Evolutionary conservation across 352 stramenopile species (phyloP).

Genomic region (Globisporangium viniferum): DNA sequence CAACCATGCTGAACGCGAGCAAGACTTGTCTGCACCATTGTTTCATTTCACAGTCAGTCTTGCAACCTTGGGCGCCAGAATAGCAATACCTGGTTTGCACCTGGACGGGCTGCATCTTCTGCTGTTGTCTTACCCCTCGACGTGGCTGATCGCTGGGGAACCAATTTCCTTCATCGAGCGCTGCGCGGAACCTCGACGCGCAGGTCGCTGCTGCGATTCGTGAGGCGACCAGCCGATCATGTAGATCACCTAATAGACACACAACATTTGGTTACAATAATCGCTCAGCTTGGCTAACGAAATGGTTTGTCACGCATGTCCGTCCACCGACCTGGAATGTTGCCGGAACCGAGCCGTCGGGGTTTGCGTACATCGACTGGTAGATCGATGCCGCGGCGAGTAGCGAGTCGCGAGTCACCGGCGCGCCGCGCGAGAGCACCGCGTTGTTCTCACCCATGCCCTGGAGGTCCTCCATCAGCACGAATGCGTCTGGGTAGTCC

Average conservation of each 20-base stretch:
- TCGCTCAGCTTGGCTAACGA: not conserved
- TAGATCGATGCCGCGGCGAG: constrained; percentile 94
- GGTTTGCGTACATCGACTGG: constrained; percentile 89
- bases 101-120: not conserved
- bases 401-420: constrained; percentile 90
- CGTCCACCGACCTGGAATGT: constrained; percentile 83
- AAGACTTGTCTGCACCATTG: not conserved
- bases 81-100: not conserved
- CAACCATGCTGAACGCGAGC: not conserved
- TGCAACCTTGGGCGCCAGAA: not conserved
- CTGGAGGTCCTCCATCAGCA: constrained; percentile 95
- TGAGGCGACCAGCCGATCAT: constrained; percentile 98
- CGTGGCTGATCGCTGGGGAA: constrained; percentile 19
- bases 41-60: not conserved
- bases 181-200: constrained; percentile 75
- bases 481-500: constrained; percentile 93
- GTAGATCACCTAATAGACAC: constrained; percentile 81
- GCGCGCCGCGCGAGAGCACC: constrained; percentile 47
- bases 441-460: constrained; percentile 97
- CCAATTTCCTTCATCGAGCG: constrained; percentile 76
- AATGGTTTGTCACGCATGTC: not conserved
- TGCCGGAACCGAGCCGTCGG: constrained; percentile 88
- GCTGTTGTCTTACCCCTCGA: constrained; percentile 5
- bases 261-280: not conserved
- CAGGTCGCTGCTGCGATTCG: constrained; percentile 92